A percentile compares a stretch with the other conserved stretches of the same genome.
phyloP scores from a whole-genome alignment of 768 basidiomycete genomes.

The Dioszegia crocea region DNA sequence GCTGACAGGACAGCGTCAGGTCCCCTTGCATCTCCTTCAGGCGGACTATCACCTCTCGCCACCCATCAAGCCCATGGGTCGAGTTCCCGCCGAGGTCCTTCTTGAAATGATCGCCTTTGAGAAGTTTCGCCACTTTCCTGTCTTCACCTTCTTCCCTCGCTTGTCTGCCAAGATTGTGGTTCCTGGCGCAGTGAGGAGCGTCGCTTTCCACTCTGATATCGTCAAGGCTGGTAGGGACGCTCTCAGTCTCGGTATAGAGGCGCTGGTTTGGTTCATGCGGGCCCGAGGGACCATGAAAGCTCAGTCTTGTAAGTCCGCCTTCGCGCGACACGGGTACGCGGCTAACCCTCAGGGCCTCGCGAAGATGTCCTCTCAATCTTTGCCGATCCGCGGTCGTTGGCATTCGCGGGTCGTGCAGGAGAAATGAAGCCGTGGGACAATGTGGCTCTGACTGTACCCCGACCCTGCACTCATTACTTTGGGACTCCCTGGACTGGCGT shows the following conservation, averaged over 20 bases:
- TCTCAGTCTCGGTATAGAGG: slow-evolving; percentile 1
- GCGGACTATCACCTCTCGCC: slow-evolving; percentile 12
- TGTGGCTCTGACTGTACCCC: neutral
- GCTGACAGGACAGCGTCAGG: neutral
- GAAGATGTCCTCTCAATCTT: slow-evolving; percentile 5
- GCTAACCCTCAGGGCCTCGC: neutral
- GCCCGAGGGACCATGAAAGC: neutral
- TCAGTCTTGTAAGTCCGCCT: neutral
- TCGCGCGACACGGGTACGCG: neutral
- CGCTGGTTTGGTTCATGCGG: slow-evolving; percentile 8
- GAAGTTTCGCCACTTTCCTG: slow-evolving; percentile 1
- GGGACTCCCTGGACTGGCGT: slow-evolving; percentile 1
- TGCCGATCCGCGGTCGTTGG: slow-evolving; percentile 4
- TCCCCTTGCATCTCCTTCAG: slow-evolving; percentile 23
- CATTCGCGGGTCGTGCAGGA: neutral
- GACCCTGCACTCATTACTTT: neutral
- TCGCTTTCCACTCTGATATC: slow-evolving; percentile 1
- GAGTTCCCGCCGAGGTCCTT: slow-evolving; percentile 43
- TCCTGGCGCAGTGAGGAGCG: neutral
- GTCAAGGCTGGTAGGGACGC: neutral
- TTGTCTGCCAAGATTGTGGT: neutral
- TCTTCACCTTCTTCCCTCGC: slow-evolving; percentile 4
- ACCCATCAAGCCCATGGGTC: slow-evolving; percentile 49
- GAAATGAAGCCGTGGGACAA: slow-evolving; percentile 3
- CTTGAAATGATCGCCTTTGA: slow-evolving; percentile 12